Evolutionary conservation across 2,329 filamentous ascomycete species (phyloP).

Genomic region (Ceratocystis lukuohia): DNA sequence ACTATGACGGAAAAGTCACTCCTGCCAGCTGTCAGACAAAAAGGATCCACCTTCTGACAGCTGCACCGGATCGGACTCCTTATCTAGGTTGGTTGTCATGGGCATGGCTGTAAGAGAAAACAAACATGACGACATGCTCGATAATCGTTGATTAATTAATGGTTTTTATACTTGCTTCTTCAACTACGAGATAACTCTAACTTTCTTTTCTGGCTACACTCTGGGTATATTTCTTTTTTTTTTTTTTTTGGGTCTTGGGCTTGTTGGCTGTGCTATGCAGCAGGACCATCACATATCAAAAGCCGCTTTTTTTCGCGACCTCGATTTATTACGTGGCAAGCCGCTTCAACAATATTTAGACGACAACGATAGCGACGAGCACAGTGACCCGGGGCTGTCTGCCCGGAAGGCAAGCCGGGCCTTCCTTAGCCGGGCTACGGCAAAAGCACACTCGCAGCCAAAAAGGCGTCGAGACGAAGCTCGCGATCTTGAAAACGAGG

Average conservation of each 20-base stretch:
- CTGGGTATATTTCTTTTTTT: background rate
- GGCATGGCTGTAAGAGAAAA: background rate
- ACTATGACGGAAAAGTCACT: background rate
- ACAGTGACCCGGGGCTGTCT: constrained; percentile 5
- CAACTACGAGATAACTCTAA: background rate
- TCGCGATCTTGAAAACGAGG: background rate
- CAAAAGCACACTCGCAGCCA: background rate
- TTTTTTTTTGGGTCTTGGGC: background rate
- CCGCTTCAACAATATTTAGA: background rate
- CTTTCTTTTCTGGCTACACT: background rate
- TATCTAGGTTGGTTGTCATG: background rate
- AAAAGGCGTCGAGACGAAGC: background rate
- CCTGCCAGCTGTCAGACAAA: background rate
- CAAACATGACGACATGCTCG: background rate
- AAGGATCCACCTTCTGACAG: background rate
- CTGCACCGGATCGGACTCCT: background rate
- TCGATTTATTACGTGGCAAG: background rate
- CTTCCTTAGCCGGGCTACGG: background rate
- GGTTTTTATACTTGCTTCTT: background rate
- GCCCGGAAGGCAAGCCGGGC: background rate
- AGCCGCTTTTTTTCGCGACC: background rate
- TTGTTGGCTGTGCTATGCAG: background rate
- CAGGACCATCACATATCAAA: background rate
- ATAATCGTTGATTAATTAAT: background rate
- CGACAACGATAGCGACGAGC: constrained; percentile 5